Evolutionary conservation across 352 stramenopile species (phyloP), one percentile per base, ranked within the genome.

Genomic region (Pythium utonaiense): DNA sequence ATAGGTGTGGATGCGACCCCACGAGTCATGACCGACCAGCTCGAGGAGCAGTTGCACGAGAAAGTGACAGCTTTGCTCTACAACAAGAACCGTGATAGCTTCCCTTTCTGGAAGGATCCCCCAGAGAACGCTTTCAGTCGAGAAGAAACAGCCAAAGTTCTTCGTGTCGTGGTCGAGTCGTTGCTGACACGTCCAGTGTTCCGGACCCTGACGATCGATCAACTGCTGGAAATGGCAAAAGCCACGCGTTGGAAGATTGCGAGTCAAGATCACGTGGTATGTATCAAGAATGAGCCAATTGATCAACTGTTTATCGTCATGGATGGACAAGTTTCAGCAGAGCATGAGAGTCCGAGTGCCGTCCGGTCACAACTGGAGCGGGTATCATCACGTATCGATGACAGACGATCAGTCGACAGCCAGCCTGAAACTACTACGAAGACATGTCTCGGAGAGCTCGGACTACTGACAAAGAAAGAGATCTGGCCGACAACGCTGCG

Each of bases 61-160:
- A 78, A 75, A 28, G 63, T 87, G 34, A 86, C 66, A 4, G 57
- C 70, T 3, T 74, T 84, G 47, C 47, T 89, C 30, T 89, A 87
- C 62, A 77, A 70, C 45, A 70, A 70, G 57, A 83, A 57, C 40
- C 70, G 75, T 19, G 77, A 89, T 28, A 80, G 78, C 44, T 86
- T 80, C 45, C 77, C 77, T 13, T 75, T 83, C 31, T 89, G 80
- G 80, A 72, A 69, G 28, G 74, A 85, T 6, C 67, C 71, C 7
- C 66, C 64, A 25, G 69, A 75, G 19, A 70, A 34, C 36, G 25
- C 34, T 16, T 60, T 86, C 24, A 75, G 64, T 0, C 60, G 70
- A 25, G 77, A 89, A 36, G 77, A 89, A 21, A 89, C 80, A 3
- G 59, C 71, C 19, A 66, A 71, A 17, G 45, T 83, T 24, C 62